Conservation (phyloP, 169 alveolate species). For the Eimeria nieschulzi region DNA sequence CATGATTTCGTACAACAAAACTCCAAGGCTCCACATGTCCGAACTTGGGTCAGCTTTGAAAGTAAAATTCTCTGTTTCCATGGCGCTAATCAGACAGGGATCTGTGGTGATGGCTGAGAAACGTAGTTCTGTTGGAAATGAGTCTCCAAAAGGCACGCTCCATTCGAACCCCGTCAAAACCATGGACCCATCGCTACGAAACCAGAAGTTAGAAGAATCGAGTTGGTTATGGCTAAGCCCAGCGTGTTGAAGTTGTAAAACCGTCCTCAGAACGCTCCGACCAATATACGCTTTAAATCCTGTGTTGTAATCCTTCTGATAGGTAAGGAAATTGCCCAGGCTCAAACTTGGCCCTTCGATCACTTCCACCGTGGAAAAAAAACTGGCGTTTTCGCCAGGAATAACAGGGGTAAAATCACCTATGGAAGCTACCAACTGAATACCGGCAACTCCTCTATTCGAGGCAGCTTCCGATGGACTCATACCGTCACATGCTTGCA, state of each 20-base stretch:
- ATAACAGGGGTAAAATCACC: neutral
- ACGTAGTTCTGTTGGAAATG: neutral
- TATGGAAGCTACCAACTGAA: neutral
- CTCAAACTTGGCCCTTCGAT: neutral
- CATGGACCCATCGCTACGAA: neutral
- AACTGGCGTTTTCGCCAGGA: neutral
- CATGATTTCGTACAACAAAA: slow-evolving; percentile 24
- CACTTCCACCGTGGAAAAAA: slow-evolving; percentile 1
- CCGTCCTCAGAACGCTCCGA: slow-evolving; percentile 7
- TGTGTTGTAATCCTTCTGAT: neutral
- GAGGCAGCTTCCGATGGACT: neutral
- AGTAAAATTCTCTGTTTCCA: neutral
- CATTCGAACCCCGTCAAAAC: slow-evolving; percentile 25
- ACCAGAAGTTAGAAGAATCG: neutral
- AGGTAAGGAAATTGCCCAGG: neutral
- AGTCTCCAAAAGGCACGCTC: neutral
- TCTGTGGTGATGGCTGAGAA: slow-evolving; percentile 14
- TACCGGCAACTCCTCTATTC: neutral
- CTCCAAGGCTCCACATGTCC: slow-evolving; percentile 44
- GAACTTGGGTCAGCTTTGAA: neutral
- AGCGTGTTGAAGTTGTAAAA: slow-evolving; percentile 12
- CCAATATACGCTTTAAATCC: slow-evolving; percentile 26
- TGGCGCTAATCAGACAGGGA: neutral
- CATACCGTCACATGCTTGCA: neutral
- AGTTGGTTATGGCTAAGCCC: slow-evolving; percentile 43